Base-by-base conservation (phyloP, 352 stramenopile genomes). In the Thalassiosira gravida region DNA sequence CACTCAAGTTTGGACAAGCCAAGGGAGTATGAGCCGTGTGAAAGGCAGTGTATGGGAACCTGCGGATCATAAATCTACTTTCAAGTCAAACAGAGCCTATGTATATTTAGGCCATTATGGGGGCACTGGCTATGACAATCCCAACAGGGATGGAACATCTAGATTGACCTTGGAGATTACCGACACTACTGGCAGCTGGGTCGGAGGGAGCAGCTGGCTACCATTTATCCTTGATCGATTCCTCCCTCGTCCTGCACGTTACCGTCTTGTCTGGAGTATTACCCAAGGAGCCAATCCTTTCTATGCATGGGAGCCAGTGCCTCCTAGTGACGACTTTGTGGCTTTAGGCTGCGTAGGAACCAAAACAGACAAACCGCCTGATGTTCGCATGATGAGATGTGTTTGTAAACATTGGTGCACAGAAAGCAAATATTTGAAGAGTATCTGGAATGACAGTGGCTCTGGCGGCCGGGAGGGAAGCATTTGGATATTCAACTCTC, bases 241-340 rank as follows among this genome's bases (percentile, higher is more conserved):
- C 57, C 91, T 96, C 67, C 95, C 95, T 22, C 86, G 95, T 49
- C 94, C 95, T 49, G 91, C 93, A 37, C 86, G 92, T 16, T 97
- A 96, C 75, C 87, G 93, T 16, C 83, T 96, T 37, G 93, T 95
- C 24, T 97, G 94, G 94, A 95, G 94, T 67, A 86, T 95, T n/a
- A 94, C 90, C 61, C 78, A 93, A 79, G 81, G 92, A 70, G 87
- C 79, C 20, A 96, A 96, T 69, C 89, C 87, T 24, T 94, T 97
- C 56, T 97, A 95, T 82, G 91, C 93, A 6, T 97, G 95, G 95
- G 89, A 96, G 70, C 90, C 94, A 9, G 88, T 97, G 2, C 92
- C 95, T 50, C 95, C 95, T 1, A 93, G 90, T 61, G 90, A 94
- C 27, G 89, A 95, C 49, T 97, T 96, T 86, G 91, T 96, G 13